A percentile compares a stretch with the other conserved stretches of the same genome.
Conservation (phyloP, 2,329 filamentous ascomycete species). For the Penicillium sclerotigenum region DNA sequence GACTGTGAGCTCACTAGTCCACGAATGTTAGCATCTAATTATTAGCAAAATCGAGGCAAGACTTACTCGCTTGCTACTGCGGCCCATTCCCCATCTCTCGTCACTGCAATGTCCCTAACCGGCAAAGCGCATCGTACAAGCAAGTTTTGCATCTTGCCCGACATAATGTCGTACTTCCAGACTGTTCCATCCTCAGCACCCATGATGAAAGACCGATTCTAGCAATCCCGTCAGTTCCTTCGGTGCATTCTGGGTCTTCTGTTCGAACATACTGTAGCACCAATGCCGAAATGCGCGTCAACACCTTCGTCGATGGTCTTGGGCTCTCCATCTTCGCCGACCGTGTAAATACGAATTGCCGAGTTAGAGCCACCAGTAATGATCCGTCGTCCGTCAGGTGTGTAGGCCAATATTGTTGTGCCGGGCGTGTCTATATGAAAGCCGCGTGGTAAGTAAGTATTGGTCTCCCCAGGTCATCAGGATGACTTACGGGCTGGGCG, state of each 20-base stretch:
- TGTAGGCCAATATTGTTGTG: constrained; percentile 83
- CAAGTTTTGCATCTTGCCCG: constrained; percentile 68
- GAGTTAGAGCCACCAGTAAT: constrained; percentile 93
- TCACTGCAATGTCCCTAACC: constrained; percentile 79
- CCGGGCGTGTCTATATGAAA: constrained; percentile 68
- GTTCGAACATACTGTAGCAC: constrained; percentile 57
- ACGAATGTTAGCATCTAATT: constrained; percentile 20
- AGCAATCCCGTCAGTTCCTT: constrained; percentile 5
- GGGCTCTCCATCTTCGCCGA: constrained; percentile 87
- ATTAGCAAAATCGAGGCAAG: neutral
- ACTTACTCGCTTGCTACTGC: constrained; percentile 88
- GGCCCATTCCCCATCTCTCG: constrained; percentile 77
- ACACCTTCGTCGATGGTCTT: constrained; percentile 86
- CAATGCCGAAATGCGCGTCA: constrained; percentile 79
- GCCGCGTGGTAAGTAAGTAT: constrained; percentile 7
- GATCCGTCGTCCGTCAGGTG: constrained; percentile 78
- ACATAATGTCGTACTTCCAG: constrained; percentile 80
- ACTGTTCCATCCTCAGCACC: constrained; percentile 96
- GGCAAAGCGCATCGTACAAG: constrained; percentile 81
- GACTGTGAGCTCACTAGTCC: constrained; percentile 70
- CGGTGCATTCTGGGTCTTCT: neutral
- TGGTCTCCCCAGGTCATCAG: neutral
- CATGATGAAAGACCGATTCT: constrained; percentile 80
- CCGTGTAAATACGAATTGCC: constrained; percentile 86
- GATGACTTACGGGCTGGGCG: constrained; percentile 48